Evolutionary conservation across 257 asterid species (phyloP).

Genomic region (Fraxinus cuspidata): DNA sequence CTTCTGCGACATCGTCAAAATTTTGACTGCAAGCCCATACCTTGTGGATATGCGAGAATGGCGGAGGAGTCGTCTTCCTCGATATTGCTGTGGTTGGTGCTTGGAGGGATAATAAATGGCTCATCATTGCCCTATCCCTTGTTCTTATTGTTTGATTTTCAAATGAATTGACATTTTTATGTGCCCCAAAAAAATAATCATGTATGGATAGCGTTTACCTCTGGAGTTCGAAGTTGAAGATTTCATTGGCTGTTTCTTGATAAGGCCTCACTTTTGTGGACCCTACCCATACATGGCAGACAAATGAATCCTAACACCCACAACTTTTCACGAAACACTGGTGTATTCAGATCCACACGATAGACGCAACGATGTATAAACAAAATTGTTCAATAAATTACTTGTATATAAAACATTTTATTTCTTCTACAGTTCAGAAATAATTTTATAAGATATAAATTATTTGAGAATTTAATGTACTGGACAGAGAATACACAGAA

Average conservation of each 20-base stretch:
- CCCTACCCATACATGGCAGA: constrained; percentile 13
- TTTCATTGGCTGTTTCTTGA: constrained; percentile 61
- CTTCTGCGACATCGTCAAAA: constrained; percentile 22
- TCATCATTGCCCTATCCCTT: constrained; percentile 37
- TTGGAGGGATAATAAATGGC: constrained; percentile 43
- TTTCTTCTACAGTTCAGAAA: no score
- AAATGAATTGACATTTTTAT: constrained; percentile 38
- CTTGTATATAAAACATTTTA: no score
- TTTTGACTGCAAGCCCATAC: constrained; percentile 30
- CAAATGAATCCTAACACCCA: not conserved
- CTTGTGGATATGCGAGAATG: constrained; percentile 19
- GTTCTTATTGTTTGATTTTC: constrained; percentile 12
- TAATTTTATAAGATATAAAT: no score
- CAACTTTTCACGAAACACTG: not conserved
- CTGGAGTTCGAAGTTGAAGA: constrained; percentile 8
- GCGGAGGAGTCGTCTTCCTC: constrained; percentile 31
- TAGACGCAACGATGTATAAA: no score
- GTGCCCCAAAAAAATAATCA: constrained; percentile 2
- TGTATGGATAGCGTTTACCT: constrained; percentile 30
- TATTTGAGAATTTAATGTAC: no score
- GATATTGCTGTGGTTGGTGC: constrained; percentile 36
- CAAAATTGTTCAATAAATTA: no score
- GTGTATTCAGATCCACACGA: no score
- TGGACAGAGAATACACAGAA: no score
- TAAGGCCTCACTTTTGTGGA: constrained; percentile 56